A percentile compares a stretch with the other conserved stretches of the same genome.
These are phyloP conservation scores for Linanthus parryae DNA, from an alignment of 148 eudicot species.

Conservation along the genomic window DNA sequence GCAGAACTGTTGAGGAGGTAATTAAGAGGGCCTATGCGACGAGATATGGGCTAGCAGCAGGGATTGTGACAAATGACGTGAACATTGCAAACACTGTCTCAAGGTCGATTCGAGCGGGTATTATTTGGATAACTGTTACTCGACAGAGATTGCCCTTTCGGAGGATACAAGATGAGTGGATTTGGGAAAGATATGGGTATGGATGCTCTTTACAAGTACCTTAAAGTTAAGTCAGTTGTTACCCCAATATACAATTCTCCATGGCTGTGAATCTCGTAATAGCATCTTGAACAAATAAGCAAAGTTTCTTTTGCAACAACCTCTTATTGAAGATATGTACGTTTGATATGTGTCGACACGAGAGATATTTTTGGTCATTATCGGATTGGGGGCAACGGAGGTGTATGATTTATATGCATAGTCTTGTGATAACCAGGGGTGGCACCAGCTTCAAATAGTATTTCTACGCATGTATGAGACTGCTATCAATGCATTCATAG, in stretches of 20 bases:
- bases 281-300: too few relatives aligned
- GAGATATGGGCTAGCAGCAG: conserved; percentile 69
- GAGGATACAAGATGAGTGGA: conserved; percentile 87
- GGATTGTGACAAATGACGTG: conserved; percentile 62
- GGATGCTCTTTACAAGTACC: conserved; percentile 56
- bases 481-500: too few relatives aligned
- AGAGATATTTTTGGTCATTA: too few relatives aligned
- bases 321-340: too few relatives aligned
- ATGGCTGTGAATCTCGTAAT: conserved; percentile 52
- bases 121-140: conserved; percentile 81
- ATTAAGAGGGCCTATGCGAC: conserved; percentile 64
- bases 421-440: too few relatives aligned
- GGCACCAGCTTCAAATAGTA: too few relatives aligned
- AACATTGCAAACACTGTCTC: conserved; percentile 75
- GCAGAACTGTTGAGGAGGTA: conserved; percentile 65
- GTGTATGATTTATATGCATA: too few relatives aligned
- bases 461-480: too few relatives aligned
- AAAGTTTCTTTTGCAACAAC: too few relatives aligned
- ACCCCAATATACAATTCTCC: conserved; percentile 69
- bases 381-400: too few relatives aligned
- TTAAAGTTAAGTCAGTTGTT: conserved; percentile 61
- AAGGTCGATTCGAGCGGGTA: conserved; percentile 60
- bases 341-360: too few relatives aligned
- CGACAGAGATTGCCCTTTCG: conserved; percentile 53
- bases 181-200: conserved; percentile 62